These are phyloP conservation scores for Linaria vulgaris DNA, from an alignment of 257 asterid species.

Conservation along the genomic window DNA sequence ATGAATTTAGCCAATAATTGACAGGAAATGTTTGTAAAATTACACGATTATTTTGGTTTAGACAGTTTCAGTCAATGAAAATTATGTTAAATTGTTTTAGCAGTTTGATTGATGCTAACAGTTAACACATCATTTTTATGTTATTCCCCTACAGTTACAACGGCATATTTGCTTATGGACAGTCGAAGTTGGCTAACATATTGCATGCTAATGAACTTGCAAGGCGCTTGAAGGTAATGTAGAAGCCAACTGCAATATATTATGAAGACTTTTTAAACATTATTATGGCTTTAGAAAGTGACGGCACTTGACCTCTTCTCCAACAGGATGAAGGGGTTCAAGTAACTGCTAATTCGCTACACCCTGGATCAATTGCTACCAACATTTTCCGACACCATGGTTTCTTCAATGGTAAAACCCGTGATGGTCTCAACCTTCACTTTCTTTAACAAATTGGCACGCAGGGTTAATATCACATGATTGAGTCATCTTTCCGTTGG, in stretches of 20 bases:
- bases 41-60: no score
- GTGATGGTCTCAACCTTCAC: no score
- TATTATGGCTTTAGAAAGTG: neutral
- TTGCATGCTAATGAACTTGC: constrained; percentile 74
- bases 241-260: constrained; percentile 8
- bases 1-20: no score
- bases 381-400: constrained; percentile 57
- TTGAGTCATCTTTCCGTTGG: no score
- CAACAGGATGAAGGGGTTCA: constrained; percentile 72
- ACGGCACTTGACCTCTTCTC: constrained; percentile 19
- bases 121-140: neutral
- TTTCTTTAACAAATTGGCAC: no score
- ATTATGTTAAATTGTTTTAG: no score
- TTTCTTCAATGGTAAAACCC: constrained; percentile 45
- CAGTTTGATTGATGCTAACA: no score
- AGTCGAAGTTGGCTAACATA: constrained; percentile 77
- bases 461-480: no score
- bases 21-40: no score
- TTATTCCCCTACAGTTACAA: constrained; percentile 43
- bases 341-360: constrained; percentile 79
- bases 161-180: constrained; percentile 61
- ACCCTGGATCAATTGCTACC: constrained; percentile 82
- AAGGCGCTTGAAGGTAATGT: constrained; percentile 59
- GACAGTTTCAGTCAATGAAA: no score
- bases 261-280: no score